phyloP scores from a whole-genome alignment of 2,329 filamentous ascomycete genomes.

The Ophiostoma novo-ulmi region DNA sequence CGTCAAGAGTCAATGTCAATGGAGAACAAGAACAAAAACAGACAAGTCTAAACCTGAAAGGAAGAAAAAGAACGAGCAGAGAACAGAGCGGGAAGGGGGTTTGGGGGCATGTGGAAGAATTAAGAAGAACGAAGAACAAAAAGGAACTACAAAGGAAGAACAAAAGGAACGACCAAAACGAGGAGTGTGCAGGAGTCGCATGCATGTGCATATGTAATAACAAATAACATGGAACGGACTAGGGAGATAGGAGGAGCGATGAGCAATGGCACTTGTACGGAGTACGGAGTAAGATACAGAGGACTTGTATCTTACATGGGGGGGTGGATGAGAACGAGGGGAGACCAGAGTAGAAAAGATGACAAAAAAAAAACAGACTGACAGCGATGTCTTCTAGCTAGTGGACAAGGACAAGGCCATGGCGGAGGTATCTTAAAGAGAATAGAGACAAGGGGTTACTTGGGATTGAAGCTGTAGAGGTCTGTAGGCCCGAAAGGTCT shows the following conservation, averaged over 20 bases:
- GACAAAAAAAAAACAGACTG: background rate
- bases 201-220: slow-evolving; percentile 13
- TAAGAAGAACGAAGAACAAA: slow-evolving; percentile 13
- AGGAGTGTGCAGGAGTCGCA: slow-evolving; percentile 5
- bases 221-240: slow-evolving; percentile 7
- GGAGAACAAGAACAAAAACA: background rate
- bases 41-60: background rate
- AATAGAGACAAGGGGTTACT: background rate
- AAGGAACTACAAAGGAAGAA: slow-evolving; percentile 13
- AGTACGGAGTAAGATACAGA: background rate
- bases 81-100: slow-evolving; percentile 11
- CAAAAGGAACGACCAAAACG: slow-evolving; percentile 13
- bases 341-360: background rate
- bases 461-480: background rate
- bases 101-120: slow-evolving; percentile 15
- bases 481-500: background rate
- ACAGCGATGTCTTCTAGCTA: background rate
- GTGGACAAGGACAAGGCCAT: slow-evolving; percentile 7
- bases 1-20: slow-evolving; percentile 6
- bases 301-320: background rate
- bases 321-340: background rate
- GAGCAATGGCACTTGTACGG: background rate
- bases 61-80: background rate
- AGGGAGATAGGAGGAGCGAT: slow-evolving; percentile 11
- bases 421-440: background rate